A percentile compares a stretch with the other conserved stretches of the same genome.
Evolutionary conservation across 1,139 yeast species (phyloP).

Genomic region (Torulaspora globosa): DNA sequence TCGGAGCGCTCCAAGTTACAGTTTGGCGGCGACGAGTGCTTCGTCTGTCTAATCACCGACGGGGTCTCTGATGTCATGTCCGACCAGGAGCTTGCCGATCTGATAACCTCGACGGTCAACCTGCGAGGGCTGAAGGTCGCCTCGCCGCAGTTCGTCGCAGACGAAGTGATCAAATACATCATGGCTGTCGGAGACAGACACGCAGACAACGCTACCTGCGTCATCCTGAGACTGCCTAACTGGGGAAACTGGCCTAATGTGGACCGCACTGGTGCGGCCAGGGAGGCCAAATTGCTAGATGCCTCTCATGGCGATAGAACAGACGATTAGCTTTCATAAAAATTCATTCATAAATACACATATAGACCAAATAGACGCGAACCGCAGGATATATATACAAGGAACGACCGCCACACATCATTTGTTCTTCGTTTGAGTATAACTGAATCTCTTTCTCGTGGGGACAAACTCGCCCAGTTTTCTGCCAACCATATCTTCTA

Average conservation of each 20-base stretch:
- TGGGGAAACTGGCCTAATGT: slow-evolving; percentile 91
- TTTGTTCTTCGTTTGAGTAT: slow-evolving; percentile 55
- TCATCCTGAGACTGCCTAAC: slow-evolving; percentile 72
- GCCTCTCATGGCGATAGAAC: slow-evolving; percentile 42
- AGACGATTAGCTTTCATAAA: slow-evolving; percentile 13
- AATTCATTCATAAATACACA: slow-evolving; percentile 10
- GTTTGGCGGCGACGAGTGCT: slow-evolving; percentile 75
- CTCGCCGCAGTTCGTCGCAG: slow-evolving; percentile 81
- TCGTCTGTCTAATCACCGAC: slow-evolving; percentile 72
- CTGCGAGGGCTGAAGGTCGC: slow-evolving; percentile 65
- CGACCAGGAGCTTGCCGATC: slow-evolving; percentile 89
- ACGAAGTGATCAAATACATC: slow-evolving; percentile 77
- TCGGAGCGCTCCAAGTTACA: slow-evolving; percentile 39
- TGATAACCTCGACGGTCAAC: slow-evolving; percentile 68
- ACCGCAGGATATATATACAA: slow-evolving; percentile 5
- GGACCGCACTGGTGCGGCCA: slow-evolving; percentile 76
- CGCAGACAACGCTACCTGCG: slow-evolving; percentile 90
- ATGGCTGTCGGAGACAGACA: slow-evolving; percentile 72
- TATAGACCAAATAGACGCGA: slow-evolving; percentile 2
- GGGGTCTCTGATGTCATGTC: slow-evolving; percentile 78
- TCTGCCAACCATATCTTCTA: slow-evolving; percentile 97
- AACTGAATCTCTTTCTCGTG: slow-evolving; percentile 81
- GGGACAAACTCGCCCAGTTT: slow-evolving; percentile 94
- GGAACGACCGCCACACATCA: slow-evolving; percentile 12
- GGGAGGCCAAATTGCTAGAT: slow-evolving; percentile 68